Percentiles rank a stretch among this genome's conserved stretches.
Conservation (phyloP, 1,284 basidiomycete species). For the Puccinia polysora region DNA sequence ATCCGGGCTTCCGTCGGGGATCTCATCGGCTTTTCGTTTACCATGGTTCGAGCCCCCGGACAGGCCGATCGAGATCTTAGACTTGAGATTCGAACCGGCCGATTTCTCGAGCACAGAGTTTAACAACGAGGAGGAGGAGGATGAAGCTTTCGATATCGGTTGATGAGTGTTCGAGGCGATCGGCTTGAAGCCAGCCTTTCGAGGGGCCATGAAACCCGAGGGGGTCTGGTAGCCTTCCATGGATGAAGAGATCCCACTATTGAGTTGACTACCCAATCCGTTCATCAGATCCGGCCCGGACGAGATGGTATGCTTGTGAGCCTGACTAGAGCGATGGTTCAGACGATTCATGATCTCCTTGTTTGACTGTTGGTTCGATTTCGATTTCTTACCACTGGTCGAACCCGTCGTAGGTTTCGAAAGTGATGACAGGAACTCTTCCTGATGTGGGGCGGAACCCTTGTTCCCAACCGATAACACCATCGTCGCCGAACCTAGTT, state of each 20-base stretch:
- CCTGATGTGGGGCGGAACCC: conserved; percentile 41
- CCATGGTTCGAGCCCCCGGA: background rate
- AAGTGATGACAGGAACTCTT: conserved; percentile 39
- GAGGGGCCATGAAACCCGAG: conserved; percentile 28
- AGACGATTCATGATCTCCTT: background rate
- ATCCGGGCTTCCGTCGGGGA: conserved; percentile 13
- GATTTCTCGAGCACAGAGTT: conserved; percentile 5
- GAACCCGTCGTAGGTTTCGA: background rate
- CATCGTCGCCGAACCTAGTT: conserved; percentile 38
- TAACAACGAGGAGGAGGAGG: background rate
- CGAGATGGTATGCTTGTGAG: conserved; percentile 24
- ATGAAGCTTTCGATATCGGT: background rate
- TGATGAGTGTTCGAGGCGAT: conserved; percentile 3
- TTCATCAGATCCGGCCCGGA: conserved; percentile 38
- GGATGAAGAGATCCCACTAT: conserved; percentile 13
- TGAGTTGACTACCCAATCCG: conserved; percentile 18
- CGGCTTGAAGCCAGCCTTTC: conserved; percentile 41
- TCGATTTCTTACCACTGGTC: conserved; percentile 1
- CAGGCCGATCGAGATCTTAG: conserved; percentile 40
- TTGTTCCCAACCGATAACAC: conserved; percentile 42
- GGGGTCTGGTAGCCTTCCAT: conserved; percentile 36
- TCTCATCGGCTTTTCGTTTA: conserved; percentile 16
- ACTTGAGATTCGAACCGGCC: background rate
- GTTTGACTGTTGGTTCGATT: background rate
- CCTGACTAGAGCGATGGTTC: background rate